Percentiles rank a stretch among this genome's conserved stretches.
phyloP scores from a whole-genome alignment of 805 yeast genomes.

The Candida caryicola region DNA sequence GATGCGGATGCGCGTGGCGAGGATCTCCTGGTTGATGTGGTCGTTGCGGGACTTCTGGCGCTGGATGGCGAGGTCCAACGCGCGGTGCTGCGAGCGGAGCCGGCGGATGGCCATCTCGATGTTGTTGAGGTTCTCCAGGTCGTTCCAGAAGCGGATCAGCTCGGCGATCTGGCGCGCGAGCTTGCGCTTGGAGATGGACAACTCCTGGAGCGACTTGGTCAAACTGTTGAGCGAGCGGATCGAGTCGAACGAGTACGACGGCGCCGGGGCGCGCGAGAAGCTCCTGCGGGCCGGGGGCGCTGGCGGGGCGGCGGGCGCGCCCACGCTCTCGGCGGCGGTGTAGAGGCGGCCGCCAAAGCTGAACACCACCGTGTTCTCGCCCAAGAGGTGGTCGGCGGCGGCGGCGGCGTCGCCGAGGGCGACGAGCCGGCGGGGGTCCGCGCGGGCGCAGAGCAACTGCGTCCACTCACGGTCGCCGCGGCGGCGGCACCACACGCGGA shows the following conservation, averaged over 20 bases:
- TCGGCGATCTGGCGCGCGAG: conserved; percentile 20
- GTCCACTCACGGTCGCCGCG: conserved; percentile 17
- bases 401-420: conserved; percentile 9
- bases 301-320: background rate
- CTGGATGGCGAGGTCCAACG: conserved; percentile 15
- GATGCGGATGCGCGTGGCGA: conserved; percentile 19
- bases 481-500: conserved; percentile 21
- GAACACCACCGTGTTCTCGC: conserved; percentile 21
- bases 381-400: conserved; percentile 13
- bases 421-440: conserved; percentile 17
- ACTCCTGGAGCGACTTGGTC: conserved; percentile 27
- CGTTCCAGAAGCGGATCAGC: conserved; percentile 1
- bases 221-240: conserved; percentile 27
- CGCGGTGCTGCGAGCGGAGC: conserved; percentile 7
- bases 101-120: conserved; percentile 3
- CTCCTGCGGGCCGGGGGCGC: background rate
- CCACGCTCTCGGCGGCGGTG: conserved; percentile 12
- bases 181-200: conserved; percentile 21
- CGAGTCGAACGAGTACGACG: conserved; percentile 29
- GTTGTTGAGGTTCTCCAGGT: conserved; percentile 6
- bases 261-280: background rate
- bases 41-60: conserved; percentile 25
- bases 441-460: conserved; percentile 13
- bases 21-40: conserved; percentile 18
- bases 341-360: conserved; percentile 20